phyloP scores from a whole-genome alignment of 805 yeast genomes.

The Isabelozyma pseudorhagii region DNA sequence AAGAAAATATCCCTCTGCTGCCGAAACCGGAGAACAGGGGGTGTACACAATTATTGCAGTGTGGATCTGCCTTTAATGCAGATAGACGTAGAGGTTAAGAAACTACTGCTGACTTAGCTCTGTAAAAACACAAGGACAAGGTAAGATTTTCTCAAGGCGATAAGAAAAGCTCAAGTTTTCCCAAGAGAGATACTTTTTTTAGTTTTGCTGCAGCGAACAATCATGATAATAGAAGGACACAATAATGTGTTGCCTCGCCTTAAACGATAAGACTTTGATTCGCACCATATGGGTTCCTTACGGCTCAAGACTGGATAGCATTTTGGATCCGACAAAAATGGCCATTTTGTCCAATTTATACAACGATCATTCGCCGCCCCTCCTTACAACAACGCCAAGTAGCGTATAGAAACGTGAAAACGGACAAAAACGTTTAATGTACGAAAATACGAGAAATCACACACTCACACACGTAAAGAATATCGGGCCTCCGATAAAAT shows the following conservation, averaged over 20 bases:
- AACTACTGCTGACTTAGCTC: too few species aligned
- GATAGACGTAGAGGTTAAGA: too few species aligned
- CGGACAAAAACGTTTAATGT: background rate
- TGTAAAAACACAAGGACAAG: too few species aligned
- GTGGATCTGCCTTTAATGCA: too few species aligned
- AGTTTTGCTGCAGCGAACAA: background rate
- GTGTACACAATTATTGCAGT: too few species aligned
- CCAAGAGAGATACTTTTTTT: background rate
- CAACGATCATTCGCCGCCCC: background rate
- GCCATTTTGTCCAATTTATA: too few species aligned
- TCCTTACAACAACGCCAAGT: background rate
- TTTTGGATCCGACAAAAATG: too few species aligned
- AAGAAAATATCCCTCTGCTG: too few species aligned
- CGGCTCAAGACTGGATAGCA: too few species aligned
- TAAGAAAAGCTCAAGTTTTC: background rate
- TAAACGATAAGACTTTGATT: background rate
- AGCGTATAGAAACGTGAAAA: background rate
- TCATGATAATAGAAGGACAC: background rate
- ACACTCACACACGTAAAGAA: background rate
- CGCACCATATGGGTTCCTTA: background rate
- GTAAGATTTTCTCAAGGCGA: too few species aligned
- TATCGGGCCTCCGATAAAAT: background rate
- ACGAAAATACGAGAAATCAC: background rate
- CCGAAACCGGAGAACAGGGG: too few species aligned
- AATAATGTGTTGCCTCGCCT: background rate